Evolutionary conservation across 2,329 filamentous ascomycete genomes (phyloP).

Genomic region (Cladosporium colombiae): DNA sequence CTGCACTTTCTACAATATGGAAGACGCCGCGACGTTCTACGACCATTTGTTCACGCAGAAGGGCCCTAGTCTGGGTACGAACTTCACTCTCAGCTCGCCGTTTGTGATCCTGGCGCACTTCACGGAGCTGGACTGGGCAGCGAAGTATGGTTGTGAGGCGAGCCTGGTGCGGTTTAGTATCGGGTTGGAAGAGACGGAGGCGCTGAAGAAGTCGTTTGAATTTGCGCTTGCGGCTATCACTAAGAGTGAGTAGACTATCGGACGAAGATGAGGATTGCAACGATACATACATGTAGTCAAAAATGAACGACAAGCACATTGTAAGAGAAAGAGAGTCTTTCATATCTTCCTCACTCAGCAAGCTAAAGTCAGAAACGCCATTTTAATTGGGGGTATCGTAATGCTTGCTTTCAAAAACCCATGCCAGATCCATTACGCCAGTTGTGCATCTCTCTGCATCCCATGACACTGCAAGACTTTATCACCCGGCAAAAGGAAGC

Average conservation of each 20-base stretch:
- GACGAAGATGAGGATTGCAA: background rate
- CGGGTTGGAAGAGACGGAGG: conserved; percentile 75
- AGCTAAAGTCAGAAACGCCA: background rate
- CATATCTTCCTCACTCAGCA: background rate
- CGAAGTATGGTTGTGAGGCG: conserved; percentile 75
- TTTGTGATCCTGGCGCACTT: conserved; percentile 94
- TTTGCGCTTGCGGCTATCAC: conserved; percentile 65
- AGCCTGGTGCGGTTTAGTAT: conserved; percentile 85
- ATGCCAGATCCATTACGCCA: background rate
- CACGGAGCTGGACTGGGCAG: conserved; percentile 86
- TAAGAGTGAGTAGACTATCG: background rate
- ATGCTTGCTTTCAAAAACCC: background rate
- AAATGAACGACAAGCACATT: background rate
- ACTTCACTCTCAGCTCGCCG: conserved; percentile 88
- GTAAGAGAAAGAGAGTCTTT: background rate
- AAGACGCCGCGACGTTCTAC: conserved; percentile 78
- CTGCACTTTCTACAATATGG: conserved; percentile 70
- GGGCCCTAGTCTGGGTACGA: conserved; percentile 91
- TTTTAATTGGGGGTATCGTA: conserved; percentile 1
- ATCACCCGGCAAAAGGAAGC: conserved; percentile 28
- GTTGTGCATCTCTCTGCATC: background rate
- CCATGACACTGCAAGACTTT: background rate
- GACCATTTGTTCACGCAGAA: conserved; percentile 86
- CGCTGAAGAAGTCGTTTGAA: conserved; percentile 65
- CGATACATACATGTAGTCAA: background rate